Base-by-base conservation (phyloP, 306 rosid genomes). In the Styphnolobium japonicum region DNA sequence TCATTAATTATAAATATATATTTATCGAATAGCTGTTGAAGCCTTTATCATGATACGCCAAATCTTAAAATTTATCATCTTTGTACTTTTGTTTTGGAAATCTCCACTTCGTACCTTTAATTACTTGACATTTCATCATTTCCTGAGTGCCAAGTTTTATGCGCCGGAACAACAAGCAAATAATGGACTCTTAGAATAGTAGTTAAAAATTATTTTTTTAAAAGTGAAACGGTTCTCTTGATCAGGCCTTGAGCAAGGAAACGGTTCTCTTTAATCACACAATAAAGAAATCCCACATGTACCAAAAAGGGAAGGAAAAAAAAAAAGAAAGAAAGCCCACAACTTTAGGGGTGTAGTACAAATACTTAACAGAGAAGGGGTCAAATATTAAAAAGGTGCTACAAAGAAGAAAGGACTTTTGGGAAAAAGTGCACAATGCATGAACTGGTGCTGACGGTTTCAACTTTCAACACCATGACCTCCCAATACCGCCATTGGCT, bases 301-400 rank as follows among this genome's bases (percentile, higher is more conserved):
- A n/a, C n/a, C n/a, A n/a, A n/a, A n/a, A n/a, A n/a, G n/a, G n/a
- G n/a, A n/a, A n/a, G n/a, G n/a, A n/a, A n/a, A n/a, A n/a, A n/a
- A n/a, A n/a, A n/a, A n/a, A n/a, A n/a, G n/a, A n/a, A n/a, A n/a
- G n/a, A n/a, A n/a, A n/a, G n/a, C n/a, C n/a, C 23, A 43, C 52
- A 69, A 70, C 21, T 64, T 49, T 34, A n/a, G 67, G 86, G 78
- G 36, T 73, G 80, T 58, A 22, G 27, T 40, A 60, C 10, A 78
- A 86, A 81, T 81, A 78, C 79, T 74, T 58, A 75, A 78, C 75
- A 86, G 6, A 39, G 39, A 80, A 80, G 80, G 87, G 90, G 72
- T 80, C 87, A 82, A 78, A 65, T 22, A 10, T 56, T 66, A 60
- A 33, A 81, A 52, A 23, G 10, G 27, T 55, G 33, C 53, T 56